Conservation (phyloP, 805 yeast genomes). For the Metschnikowia gelsemii region DNA sequence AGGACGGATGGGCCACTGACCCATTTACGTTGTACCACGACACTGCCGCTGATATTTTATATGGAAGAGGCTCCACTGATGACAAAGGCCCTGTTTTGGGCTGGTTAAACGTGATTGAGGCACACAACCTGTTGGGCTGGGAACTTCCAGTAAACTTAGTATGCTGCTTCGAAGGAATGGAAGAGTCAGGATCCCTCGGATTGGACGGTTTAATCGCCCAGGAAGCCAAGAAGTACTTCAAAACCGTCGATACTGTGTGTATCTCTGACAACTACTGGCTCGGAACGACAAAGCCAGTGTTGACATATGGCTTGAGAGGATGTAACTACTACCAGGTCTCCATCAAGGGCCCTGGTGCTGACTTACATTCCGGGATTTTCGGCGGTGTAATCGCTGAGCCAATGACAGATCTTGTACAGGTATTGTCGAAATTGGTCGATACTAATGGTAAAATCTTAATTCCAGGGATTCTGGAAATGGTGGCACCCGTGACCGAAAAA, state of each 20-base stretch:
- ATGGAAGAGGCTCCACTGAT: conserved; percentile 95
- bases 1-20: conserved; percentile 95
- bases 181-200: conserved; percentile 94
- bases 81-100: conserved; percentile 98
- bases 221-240: conserved; percentile 80
- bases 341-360: conserved; percentile 92
- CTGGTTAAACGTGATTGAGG: conserved; percentile 91
- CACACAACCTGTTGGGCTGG: conserved; percentile 78
- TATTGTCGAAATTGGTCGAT: conserved; percentile 76
- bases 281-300: conserved; percentile 94
- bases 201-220: conserved; percentile 76
- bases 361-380: conserved; percentile 93
- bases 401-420: conserved; percentile 83
- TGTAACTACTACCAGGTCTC: conserved; percentile 86
- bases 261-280: conserved; percentile 98
- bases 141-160: conserved; percentile 92
- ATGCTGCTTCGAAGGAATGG: conserved; percentile 98
- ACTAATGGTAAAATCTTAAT: conserved; percentile 78
- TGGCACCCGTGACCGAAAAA: conserved; percentile 82
- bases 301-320: conserved; percentile 97
- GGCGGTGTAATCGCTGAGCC: conserved; percentile 99
- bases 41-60: conserved; percentile 64
- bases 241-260: conserved; percentile 89
- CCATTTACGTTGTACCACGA: conserved; percentile 72
- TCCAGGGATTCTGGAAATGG: conserved; percentile 91